These are phyloP conservation scores for Meyerozyma guilliermondii DNA, from an alignment of 1,139 yeast species.

Conservation along the genomic window DNA sequence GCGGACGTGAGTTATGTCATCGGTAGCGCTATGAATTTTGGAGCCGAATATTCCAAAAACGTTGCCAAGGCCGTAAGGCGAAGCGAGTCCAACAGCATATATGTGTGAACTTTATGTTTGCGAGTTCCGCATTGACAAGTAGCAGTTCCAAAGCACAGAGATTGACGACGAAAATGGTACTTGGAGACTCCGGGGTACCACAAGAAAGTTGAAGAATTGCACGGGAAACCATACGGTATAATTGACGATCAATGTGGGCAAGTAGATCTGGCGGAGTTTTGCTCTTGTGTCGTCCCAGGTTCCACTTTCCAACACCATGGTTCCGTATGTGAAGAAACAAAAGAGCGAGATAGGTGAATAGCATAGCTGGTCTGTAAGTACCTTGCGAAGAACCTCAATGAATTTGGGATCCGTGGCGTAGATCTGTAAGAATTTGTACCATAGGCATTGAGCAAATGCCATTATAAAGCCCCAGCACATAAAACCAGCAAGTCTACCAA, in stretches of 20 bases:
- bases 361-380: conserved; percentile 81
- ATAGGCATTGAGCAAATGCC: conserved; percentile 79
- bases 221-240: conserved; percentile 94
- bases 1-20: not conserved
- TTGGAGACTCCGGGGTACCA: conserved; percentile 75
- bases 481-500: conserved; percentile 71
- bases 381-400: conserved; percentile 79
- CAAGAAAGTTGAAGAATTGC: conserved; percentile 79
- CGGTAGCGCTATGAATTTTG: not conserved
- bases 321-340: conserved; percentile 79
- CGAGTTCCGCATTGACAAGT: conserved; percentile 70
- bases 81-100: conserved; percentile 1
- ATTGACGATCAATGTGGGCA: conserved; percentile 74
- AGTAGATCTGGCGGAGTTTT: conserved; percentile 61
- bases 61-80: not conserved
- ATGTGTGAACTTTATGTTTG: conserved; percentile 2
- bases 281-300: conserved; percentile 56
- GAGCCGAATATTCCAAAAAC: not conserved
- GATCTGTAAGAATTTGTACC: conserved; percentile 84
- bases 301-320: conserved; percentile 75
- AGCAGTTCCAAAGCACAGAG: conserved; percentile 93
- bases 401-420: conserved; percentile 79
- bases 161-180: conserved; percentile 89
- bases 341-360: conserved; percentile 84
- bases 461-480: conserved; percentile 83